Evolutionary conservation across 2,329 filamentous ascomycete species (phyloP), one percentile per base, ranked within the genome.

Genomic region (Diaporthe destruens): DNA sequence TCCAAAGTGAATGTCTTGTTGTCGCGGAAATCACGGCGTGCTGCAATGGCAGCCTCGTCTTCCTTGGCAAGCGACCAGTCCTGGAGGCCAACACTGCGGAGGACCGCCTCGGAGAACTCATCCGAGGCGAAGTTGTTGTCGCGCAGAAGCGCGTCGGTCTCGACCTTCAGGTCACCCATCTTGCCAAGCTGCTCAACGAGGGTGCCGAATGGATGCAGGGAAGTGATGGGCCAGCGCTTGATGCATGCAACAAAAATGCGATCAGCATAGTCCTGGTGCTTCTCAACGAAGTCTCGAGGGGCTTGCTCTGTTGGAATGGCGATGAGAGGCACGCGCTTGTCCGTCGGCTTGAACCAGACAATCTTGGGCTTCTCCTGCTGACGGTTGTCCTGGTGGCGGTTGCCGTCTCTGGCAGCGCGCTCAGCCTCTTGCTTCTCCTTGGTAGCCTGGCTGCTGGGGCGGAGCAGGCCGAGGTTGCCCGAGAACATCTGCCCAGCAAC

Each of bases 371-470:
- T 98, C 76, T 99, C 96, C 81, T 97, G 95, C 75, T 94, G 90
- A 69, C 95, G 94, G 76, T 93, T 92, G 74, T 95, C 94, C 76
- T 96, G 92, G 69, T 92, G 89, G 75, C 93, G 91, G 69, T 85
- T 88, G 75, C 95, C 96, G 81, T 98, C 96, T 77, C 96, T 92
- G 77, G 95, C 95, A 76, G 94, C 93, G 75, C 96, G 92, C 86
- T 99, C 96, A 56, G 96, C 96, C 82, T 99, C 96, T 82, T 99
- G 96, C 86, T 98, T 98, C 86, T 99, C 96, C 86, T 98, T 99
- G 71, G 96, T 99, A 66, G 96, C 96, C 85, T 98, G 96, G 85
- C 95, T 98, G 85, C 95, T 98, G 32, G 96, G 96, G 69, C 96
- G 94, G 51, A 99, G 89, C 71, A 99, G 89, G 75, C 96, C 96